Evolutionary conservation across 2,329 filamentous ascomycete species (phyloP), one percentile per base, ranked within the genome.

Genomic region (Dothistroma septosporum): DNA sequence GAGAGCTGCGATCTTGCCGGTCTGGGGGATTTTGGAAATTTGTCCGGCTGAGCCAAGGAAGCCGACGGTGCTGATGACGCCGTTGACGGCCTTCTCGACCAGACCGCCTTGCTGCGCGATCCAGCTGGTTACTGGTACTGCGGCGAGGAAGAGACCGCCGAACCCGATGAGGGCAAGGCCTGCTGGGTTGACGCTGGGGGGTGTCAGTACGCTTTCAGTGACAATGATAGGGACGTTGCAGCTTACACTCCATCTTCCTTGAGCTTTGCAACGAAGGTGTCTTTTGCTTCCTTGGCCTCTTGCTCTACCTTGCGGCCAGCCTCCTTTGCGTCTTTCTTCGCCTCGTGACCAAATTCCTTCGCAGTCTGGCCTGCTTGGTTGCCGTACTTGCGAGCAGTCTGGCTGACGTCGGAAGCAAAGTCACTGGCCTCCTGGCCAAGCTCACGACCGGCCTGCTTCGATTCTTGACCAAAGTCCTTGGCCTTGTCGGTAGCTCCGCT

Each of bases 221-320:
- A 52, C 44, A 12, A 44, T 6, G 35, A 21, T 14, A 49, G 28
- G 28, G 14, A 19, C 28, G 16, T 35, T 31, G 22, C n/a, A 21
- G 60, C 68, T 58, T 63, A 69, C 68, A 72, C 69, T 56, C 69
- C 69, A 66, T 72, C 69, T 8, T 70, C 61, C 31, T 60, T 50
- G 19, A 72, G 61, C 62, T 68, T 63, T 37, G 55, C 55, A 14
- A 63, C 53, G 14, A 65, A 19, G 10, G 57, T 61, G 35, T 65
- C 56, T 55, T 61, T 60, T 47, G 59, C 61, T 16, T 65, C 56
- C 46, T 44, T 44, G 14, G 41, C 41, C 12, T 44, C 41, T 16
- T n/a, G 41, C 41, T 44, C 41, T 44, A 19, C 41, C 41, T 44
- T 44, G 14, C 41, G 41, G 41, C 41, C 41, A 8, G 41, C 41